Evolutionary conservation across 2,329 filamentous ascomycete genomes (phyloP), one percentile per base, ranked within the genome.

Genomic region (Colletotrichum cordylinicola): DNA sequence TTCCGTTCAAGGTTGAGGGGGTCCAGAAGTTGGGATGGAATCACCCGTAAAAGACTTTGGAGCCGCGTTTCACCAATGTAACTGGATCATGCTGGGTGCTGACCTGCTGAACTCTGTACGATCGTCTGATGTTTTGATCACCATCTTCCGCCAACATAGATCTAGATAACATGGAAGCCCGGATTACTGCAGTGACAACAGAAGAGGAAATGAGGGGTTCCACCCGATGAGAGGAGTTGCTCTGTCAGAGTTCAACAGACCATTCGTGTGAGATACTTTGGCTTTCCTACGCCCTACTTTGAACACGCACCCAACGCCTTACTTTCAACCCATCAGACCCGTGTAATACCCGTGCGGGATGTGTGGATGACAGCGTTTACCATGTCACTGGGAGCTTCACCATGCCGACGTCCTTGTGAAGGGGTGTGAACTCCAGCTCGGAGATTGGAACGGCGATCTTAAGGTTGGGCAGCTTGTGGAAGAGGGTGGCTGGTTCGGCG

Each of bases 351-450:
- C 48, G 6, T 29, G 12, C 33, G 18, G 4, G n/a, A 2, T 31
- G 33, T 16, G 15, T 10, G 21, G n/a, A 13, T 18, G 33, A 3
- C 21, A 15, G n/a, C 33, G 8, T 4, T 68, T 21, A 84, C 81
- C 82, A 85, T 3, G 77, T 74, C 2, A 87, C 83, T 0, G 84
- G 85, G 15, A 88, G 80, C 66, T 83, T 83, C 2, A 79, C 76
- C 33, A 88, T 84, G 1, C 86, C 86, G 3, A 88, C 84, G 78
- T 87, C 87, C 76, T 80, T 83, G 13, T 77, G 79, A 31, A 83
- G 80, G 3, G 84, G 83, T 13, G 82, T 83, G 75, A 83, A 88
- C 65, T 85, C 82, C 33, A 88, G 79, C 58, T 87, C 78, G 1
- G 84, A 82, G 24, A 86, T 80, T 0, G 85, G 83, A 37, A 84